These are phyloP conservation scores for Clarireedia hainanense DNA, from an alignment of 2,329 filamentous ascomycete genomes.

Conservation along the genomic window DNA sequence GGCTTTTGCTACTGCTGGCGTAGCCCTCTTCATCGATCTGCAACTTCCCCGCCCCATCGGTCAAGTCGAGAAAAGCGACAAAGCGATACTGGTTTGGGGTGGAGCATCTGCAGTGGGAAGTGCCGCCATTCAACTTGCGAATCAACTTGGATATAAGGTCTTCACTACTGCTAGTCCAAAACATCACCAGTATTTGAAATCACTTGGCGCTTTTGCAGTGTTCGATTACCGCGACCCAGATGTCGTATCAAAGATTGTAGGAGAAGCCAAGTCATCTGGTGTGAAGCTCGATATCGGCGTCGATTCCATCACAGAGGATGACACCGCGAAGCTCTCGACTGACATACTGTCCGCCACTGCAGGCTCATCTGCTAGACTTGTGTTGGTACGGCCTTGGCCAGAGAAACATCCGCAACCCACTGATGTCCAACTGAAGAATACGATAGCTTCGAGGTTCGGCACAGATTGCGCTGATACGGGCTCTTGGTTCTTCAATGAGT, in stretches of 20 bases:
- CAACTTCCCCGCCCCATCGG: slow-evolving; percentile 9
- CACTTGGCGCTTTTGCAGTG: slow-evolving; percentile 33
- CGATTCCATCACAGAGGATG: slow-evolving; percentile 9
- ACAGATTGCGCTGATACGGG: slow-evolving; percentile 9
- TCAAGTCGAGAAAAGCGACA: slow-evolving; percentile 12
- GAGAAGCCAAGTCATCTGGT: slow-evolving; percentile 2
- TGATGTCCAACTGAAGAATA: slow-evolving; percentile 8
- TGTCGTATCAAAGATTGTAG: slow-evolving; percentile 10
- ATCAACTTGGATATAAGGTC: slow-evolving; percentile 34
- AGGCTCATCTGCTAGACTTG: slow-evolving; percentile 8
- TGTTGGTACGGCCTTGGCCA: slow-evolving; percentile 2
- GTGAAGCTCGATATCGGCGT: slow-evolving; percentile 9
- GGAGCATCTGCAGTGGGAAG: slow-evolving; percentile 16
- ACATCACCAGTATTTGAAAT: slow-evolving; percentile 30
- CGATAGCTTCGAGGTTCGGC: not conserved
- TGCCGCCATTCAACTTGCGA: slow-evolving; percentile 36
- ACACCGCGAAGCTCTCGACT: not conserved
- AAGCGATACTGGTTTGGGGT: slow-evolving; percentile 29
- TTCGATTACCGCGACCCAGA: slow-evolving; percentile 33
- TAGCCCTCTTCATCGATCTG: slow-evolving; percentile 11
- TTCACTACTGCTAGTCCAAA: slow-evolving; percentile 30
- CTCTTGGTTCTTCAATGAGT: slow-evolving; percentile 16
- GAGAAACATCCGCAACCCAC: not conserved
- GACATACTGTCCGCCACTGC: slow-evolving; percentile 6
- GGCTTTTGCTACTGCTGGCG: slow-evolving; percentile 16